These are phyloP conservation scores for Ramalina intermedia DNA, from an alignment of 495 filamentous ascomycete species.

Conservation along the genomic window DNA sequence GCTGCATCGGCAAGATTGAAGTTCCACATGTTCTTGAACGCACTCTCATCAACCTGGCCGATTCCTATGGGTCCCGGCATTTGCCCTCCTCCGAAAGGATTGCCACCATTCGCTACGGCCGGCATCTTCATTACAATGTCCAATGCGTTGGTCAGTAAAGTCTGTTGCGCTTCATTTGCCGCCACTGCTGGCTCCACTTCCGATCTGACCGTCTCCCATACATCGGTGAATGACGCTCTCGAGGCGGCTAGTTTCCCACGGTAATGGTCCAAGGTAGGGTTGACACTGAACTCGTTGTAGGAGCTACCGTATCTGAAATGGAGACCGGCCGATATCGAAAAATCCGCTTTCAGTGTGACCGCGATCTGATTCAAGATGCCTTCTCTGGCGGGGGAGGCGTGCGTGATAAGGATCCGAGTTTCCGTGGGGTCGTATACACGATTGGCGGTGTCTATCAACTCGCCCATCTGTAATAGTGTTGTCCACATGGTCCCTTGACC, in stretches of 20 bases:
- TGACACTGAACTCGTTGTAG: constrained; percentile 99
- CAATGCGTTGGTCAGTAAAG: constrained; percentile 74
- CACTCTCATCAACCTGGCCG: constrained; percentile 93
- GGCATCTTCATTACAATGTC: constrained; percentile 95
- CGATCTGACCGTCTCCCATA: constrained; percentile 95
- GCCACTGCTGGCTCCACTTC: constrained; percentile 90
- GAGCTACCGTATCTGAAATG: constrained; percentile 99
- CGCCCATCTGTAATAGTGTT: constrained; percentile 93
- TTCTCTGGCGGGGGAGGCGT: constrained; percentile 92
- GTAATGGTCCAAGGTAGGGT: constrained; percentile 95
- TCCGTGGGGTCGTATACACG: constrained; percentile 97
- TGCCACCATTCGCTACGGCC: constrained; percentile 79
- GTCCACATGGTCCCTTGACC: constrained; percentile 99
- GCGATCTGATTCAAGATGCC: constrained; percentile 96
- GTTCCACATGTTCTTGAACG: constrained; percentile 99
- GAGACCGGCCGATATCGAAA: constrained; percentile 91
- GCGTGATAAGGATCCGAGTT: constrained; percentile 94
- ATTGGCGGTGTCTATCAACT: constrained; percentile 94
- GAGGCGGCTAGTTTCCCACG: constrained; percentile 98
- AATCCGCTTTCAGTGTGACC: constrained; percentile 94
- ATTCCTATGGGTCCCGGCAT: constrained; percentile 56
- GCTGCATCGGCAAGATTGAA: constrained; percentile 98
- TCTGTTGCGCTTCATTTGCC: constrained; percentile 85
- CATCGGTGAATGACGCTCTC: constrained; percentile 96
- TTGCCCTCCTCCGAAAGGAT: constrained; percentile 69